Percentiles rank a stretch among this genome's conserved stretches.
These are phyloP conservation scores for Annona squamosa DNA, from an alignment of 164 flowering plant species.

Conservation along the genomic window DNA sequence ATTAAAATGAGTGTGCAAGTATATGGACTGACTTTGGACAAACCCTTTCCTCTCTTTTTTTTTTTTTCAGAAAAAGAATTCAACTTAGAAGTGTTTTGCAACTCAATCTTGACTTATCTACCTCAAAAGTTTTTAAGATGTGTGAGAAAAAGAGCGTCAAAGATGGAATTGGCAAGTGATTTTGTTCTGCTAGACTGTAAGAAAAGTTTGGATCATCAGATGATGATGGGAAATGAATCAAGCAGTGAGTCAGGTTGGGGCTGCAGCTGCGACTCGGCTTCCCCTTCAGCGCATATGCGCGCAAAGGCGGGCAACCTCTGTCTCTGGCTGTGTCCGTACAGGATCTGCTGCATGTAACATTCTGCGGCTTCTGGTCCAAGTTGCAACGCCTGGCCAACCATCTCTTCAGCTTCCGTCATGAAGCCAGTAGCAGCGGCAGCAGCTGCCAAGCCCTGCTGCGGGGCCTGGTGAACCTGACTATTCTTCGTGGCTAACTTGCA, in stretches of 20 bases:
- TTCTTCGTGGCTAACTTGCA: not conserved
- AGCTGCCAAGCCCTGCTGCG: not conserved
- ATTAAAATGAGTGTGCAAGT: too few relatives aligned
- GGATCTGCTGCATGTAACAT: not conserved
- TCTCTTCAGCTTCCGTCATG: constrained; percentile 3
- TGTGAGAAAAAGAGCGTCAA: too few relatives aligned
- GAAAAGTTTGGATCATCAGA: not conserved
- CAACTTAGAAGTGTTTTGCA: too few relatives aligned
- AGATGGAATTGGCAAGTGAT: too few relatives aligned
- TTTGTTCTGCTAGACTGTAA: too few relatives aligned
- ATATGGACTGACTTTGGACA: too few relatives aligned
- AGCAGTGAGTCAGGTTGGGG: not conserved
- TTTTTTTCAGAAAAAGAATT: too few relatives aligned
- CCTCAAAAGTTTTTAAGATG: too few relatives aligned
- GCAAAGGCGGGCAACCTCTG: constrained; percentile 2
- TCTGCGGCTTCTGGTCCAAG: not conserved
- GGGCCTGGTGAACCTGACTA: not conserved
- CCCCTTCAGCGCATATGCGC: not conserved
- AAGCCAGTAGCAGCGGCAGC: not conserved
- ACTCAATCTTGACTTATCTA: too few relatives aligned
- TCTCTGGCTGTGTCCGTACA: not conserved
- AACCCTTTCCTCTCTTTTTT: too few relatives aligned
- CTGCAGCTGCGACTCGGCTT: not conserved
- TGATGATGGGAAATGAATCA: not conserved
- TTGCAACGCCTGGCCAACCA: not conserved